Evolutionary conservation across 805 yeast genomes (phyloP).

Genomic region (Yarrowia porcina): DNA sequence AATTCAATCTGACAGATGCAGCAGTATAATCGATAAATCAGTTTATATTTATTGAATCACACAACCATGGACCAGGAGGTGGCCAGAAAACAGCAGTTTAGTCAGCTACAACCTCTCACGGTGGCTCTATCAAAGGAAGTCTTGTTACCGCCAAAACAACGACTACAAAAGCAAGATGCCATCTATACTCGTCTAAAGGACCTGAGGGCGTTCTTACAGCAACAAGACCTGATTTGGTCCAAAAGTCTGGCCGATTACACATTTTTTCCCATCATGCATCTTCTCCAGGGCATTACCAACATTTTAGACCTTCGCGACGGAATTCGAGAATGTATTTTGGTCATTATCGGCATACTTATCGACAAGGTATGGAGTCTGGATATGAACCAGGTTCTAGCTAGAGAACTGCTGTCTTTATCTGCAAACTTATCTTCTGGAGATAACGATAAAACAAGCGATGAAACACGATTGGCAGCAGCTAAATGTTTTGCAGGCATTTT

Average conservation of each 20-base stretch:
- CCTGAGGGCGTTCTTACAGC: neutral
- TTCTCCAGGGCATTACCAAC: slow-evolving; percentile 27
- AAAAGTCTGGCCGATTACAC: slow-evolving; percentile 24
- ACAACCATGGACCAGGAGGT: neutral
- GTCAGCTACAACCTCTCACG: neutral
- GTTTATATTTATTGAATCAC: neutral
- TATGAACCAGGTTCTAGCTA: slow-evolving; percentile 6
- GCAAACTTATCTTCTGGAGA: slow-evolving; percentile 9
- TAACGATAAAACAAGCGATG: neutral
- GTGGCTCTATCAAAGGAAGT: slow-evolving; percentile 1
- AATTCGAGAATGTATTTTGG: neutral
- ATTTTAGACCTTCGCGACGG: slow-evolving; percentile 9
- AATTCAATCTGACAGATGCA: slow-evolving; percentile 2
- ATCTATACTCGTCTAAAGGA: neutral
- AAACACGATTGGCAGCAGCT: slow-evolving; percentile 1
- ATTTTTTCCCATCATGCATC: slow-evolving; percentile 25
- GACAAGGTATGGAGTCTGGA: neutral
- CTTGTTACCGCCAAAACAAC: neutral
- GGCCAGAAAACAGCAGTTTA: neutral
- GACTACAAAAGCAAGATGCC: slow-evolving; percentile 3
- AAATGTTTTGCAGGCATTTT: neutral
- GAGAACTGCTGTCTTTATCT: neutral
- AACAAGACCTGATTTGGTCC: slow-evolving; percentile 7
- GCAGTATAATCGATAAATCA: neutral
- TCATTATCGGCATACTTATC: neutral